Evolutionary conservation across 441 rosid genomes (phyloP).

Genomic region (Geranium incanum): DNA sequence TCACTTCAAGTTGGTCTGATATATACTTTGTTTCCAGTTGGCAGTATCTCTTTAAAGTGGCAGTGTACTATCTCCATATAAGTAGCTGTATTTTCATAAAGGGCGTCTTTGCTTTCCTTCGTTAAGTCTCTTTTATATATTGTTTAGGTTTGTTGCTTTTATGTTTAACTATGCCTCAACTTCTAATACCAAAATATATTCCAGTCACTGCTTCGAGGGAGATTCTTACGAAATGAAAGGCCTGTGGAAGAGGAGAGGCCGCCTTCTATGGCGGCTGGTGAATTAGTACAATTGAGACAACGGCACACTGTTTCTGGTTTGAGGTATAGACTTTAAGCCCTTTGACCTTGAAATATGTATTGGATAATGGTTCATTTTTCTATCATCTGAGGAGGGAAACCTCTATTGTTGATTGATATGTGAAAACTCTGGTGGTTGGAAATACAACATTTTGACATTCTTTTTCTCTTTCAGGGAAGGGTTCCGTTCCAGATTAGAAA

Average conservation of each 20-base stretch:
- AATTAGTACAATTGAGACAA: conserved; percentile 81
- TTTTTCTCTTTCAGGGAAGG: conserved; percentile 59
- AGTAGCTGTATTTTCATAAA: background rate
- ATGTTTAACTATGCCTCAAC: conserved; percentile 11
- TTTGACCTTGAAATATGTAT: conserved; percentile 3
- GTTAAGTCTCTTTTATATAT: background rate
- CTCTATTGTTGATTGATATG: background rate
- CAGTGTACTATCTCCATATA: background rate
- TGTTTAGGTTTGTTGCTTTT: conserved; percentile 4
- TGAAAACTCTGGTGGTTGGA: background rate
- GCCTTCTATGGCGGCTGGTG: conserved; percentile 72
- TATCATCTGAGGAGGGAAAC: background rate
- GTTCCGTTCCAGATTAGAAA: conserved; percentile 71
- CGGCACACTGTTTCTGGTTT: conserved; percentile 86
- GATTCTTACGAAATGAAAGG: conserved; percentile 87
- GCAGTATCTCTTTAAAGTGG: background rate
- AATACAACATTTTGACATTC: background rate
- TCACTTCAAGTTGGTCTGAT: background rate
- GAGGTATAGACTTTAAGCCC: conserved; percentile 40
- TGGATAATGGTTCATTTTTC: conserved; percentile 4
- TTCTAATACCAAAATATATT: conserved; percentile 25
- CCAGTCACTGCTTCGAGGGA: conserved; percentile 88
- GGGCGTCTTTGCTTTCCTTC: background rate
- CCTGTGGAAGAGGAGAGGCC: conserved; percentile 71
- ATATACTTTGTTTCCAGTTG: background rate